These are phyloP conservation scores for Epichloe gansuensis DNA, from an alignment of 2,329 filamentous ascomycete genomes.

Conservation along the genomic window DNA sequence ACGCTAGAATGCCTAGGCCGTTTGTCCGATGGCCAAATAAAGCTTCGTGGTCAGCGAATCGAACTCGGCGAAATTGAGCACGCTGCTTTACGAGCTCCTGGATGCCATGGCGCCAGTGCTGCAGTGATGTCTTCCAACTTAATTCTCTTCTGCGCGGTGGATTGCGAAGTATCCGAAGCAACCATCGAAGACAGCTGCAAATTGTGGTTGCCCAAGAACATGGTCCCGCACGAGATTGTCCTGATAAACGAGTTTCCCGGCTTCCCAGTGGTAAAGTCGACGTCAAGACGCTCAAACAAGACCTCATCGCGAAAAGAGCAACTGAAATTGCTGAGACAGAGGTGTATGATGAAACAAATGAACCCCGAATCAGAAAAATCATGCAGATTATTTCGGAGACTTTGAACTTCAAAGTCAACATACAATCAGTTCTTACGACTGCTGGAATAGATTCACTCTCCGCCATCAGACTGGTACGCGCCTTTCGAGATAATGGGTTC, in stretches of 20 bases:
- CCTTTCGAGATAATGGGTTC: conserved; percentile 45
- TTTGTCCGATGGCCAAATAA: conserved; percentile 70
- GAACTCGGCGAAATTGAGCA: conserved; percentile 72
- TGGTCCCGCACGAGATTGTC: conserved; percentile 68
- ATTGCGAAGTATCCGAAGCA: conserved; percentile 22
- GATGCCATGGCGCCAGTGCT: conserved; percentile 54
- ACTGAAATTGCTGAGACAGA: not conserved
- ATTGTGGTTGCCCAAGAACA: conserved; percentile 68
- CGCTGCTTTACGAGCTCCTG: conserved; percentile 46
- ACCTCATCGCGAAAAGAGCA: conserved; percentile 25
- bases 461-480: conserved; percentile 43
- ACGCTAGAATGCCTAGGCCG: conserved; percentile 75
- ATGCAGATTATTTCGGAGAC: conserved; percentile 26
- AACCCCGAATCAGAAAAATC: conserved; percentile 21
- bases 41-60: conserved; percentile 72
- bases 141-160: conserved; percentile 60
- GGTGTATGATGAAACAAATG: conserved; percentile 5
- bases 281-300: conserved; percentile 46
- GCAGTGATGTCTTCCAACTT: conserved; percentile 55
- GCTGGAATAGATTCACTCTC: conserved; percentile 52
- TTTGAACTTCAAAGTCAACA: conserved; percentile 25
- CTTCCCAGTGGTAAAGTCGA: conserved; percentile 79
- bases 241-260: conserved; percentile 51
- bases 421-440: conserved; percentile 33
- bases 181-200: conserved; percentile 48